Percentiles rank a stretch among this genome's conserved stretches.
Evolutionary conservation across 1,139 yeast species (phyloP).

Genomic region (Candida pseudocylindracea): DNA sequence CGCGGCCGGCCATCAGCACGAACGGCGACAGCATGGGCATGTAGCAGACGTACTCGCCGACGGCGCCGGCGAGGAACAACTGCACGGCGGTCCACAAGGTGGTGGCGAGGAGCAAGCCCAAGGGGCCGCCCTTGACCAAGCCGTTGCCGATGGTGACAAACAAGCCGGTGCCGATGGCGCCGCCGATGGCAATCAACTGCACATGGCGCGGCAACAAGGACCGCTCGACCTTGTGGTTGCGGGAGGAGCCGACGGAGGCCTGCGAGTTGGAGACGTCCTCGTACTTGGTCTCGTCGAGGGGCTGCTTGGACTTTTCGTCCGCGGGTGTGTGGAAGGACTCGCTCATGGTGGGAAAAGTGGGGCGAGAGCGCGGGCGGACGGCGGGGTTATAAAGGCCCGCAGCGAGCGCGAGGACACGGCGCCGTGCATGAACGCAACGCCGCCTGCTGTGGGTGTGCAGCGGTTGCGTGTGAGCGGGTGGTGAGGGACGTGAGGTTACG

Average conservation of each 20-base stretch:
- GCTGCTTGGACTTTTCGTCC: too few species aligned
- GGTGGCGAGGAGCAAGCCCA: conserved; percentile 19
- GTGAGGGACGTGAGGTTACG: too few species aligned
- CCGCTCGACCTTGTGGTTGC: conserved; percentile 1
- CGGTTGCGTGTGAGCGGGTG: too few species aligned
- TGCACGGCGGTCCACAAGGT: conserved; percentile 26
- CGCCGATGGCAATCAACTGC: conserved; percentile 26
- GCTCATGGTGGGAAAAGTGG: too few species aligned
- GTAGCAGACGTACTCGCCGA: conserved; percentile 71
- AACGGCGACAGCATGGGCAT: conserved; percentile 51
- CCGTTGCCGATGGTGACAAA: conserved; percentile 25
- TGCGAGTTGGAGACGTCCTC: background rate
- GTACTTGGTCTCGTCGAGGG: too few species aligned
- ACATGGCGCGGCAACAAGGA: conserved; percentile 13
- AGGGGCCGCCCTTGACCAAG: conserved; percentile 22
- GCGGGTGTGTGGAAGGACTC: too few species aligned
- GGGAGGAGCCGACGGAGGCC: background rate
- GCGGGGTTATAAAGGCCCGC: too few species aligned
- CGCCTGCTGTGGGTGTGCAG: too few species aligned
- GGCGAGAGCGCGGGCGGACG: too few species aligned
- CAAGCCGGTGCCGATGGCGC: conserved; percentile 25
- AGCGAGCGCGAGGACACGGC: too few species aligned
- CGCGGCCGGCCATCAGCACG: conserved; percentile 29
- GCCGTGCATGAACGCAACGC: too few species aligned
- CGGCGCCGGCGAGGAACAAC: conserved; percentile 38